Percentiles rank a stretch among this genome's conserved stretches.
Conservation (phyloP, 129 eudicot species). For the Arctium minus region DNA sequence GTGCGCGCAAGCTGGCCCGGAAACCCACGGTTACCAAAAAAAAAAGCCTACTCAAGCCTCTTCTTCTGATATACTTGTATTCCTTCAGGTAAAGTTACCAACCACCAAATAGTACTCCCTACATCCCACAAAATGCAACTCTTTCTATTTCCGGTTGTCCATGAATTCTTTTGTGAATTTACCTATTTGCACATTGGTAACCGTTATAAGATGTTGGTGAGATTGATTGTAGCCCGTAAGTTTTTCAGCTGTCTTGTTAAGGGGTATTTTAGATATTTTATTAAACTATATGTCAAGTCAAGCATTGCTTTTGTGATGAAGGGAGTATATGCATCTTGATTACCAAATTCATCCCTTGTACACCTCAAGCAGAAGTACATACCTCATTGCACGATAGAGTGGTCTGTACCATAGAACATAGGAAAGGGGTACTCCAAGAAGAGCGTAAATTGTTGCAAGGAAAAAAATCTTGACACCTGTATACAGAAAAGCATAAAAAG, state of each 20-base stretch:
- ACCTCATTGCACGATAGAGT: constrained; percentile 78
- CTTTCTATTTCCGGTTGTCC: background rate
- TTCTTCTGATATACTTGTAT: background rate
- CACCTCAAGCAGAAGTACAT: background rate
- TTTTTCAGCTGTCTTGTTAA: background rate
- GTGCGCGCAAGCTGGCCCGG: too few relatives aligned
- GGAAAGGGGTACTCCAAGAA: constrained; percentile 65
- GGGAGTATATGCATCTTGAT: background rate
- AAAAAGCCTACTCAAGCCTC: background rate
- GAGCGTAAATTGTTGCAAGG: constrained; percentile 68
- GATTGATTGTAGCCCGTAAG: background rate
- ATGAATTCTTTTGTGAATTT: background rate
- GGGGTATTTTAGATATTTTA: background rate
- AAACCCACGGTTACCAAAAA: too few relatives aligned
- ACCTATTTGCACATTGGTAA: background rate
- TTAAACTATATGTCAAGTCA: background rate
- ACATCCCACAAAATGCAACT: background rate
- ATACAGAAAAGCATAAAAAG: constrained; percentile 16
- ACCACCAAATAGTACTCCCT: background rate
- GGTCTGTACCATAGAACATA: constrained; percentile 75
- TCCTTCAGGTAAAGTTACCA: background rate
- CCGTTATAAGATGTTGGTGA: background rate
- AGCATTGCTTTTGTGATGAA: background rate
- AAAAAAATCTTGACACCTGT: constrained; percentile 65
- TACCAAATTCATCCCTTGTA: background rate